These are phyloP conservation scores for Lepiota venenata DNA, from an alignment of 768 basidiomycete species.

Conservation along the genomic window DNA sequence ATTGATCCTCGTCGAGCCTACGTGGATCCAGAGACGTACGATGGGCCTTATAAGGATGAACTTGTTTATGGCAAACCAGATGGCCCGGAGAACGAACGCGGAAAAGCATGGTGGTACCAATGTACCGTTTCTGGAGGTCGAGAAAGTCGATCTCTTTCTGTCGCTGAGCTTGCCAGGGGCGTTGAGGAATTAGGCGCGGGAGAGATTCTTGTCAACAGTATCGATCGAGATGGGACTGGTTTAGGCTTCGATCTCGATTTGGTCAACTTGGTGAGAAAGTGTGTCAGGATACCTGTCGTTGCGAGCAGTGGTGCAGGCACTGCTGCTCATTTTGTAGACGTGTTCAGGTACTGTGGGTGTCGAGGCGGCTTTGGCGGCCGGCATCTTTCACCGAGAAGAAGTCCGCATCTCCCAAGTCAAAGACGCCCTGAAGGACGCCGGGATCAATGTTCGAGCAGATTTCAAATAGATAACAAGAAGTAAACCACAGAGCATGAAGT, in stretches of 20 bases:
- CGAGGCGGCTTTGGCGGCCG: conserved; percentile 93
- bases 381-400: conserved; percentile 92
- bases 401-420: conserved; percentile 86
- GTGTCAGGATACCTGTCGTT: conserved; percentile 88
- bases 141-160: conserved; percentile 78
- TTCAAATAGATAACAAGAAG: not conserved
- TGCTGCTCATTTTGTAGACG: conserved; percentile 79
- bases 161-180: conserved; percentile 86
- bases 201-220: conserved; percentile 92
- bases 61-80: conserved; percentile 47
- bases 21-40: conserved; percentile 62
- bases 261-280: conserved; percentile 66
- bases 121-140: conserved; percentile 96
- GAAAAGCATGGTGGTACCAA: conserved; percentile 97
- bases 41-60: conserved; percentile 66
- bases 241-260: conserved; percentile 89
- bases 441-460: conserved; percentile 43
- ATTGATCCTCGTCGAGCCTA: conserved; percentile 90
- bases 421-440: conserved; percentile 39
- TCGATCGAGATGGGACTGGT: conserved; percentile 94
- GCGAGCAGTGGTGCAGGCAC: conserved; percentile 93
- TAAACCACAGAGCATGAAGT: not conserved
- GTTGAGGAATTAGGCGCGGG: conserved; percentile 92
- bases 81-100: conserved; percentile 51
- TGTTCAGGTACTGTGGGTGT: conserved; percentile 77